Percentiles rank a stretch among this genome's conserved stretches.
These are phyloP conservation scores for Aspergillus flavus DNA, from an alignment of 2,329 filamentous ascomycete species.

Conservation along the genomic window DNA sequence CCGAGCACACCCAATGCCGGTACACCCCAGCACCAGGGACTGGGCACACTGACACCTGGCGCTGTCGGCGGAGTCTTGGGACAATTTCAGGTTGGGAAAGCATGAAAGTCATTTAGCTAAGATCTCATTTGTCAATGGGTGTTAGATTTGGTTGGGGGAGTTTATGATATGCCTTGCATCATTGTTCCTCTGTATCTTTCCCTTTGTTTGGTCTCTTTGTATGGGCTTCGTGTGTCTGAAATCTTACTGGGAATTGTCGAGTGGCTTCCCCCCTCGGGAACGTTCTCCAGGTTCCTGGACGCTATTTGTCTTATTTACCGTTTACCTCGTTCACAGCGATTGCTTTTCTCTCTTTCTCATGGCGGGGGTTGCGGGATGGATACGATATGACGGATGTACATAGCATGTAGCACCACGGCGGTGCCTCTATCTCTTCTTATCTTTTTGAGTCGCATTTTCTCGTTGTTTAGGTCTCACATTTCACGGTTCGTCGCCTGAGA, in stretches of 20 bases:
- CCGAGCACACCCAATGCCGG: slow-evolving; percentile 71
- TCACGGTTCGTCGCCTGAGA: slow-evolving; percentile 25
- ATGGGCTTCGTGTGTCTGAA: slow-evolving; percentile 15
- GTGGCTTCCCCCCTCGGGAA: not conserved
- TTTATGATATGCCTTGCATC: slow-evolving; percentile 12
- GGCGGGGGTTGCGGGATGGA: slow-evolving; percentile 21
- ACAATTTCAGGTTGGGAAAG: slow-evolving; percentile 56
- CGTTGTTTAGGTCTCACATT: slow-evolving; percentile 20
- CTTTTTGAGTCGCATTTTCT: slow-evolving; percentile 28
- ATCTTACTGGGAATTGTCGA: not conserved
- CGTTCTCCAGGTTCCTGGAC: not conserved
- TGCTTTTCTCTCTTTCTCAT: slow-evolving; percentile 12
- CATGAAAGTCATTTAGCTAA: slow-evolving; percentile 21
- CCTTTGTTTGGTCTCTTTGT: slow-evolving; percentile 11
- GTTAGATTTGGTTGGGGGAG: slow-evolving; percentile 19
- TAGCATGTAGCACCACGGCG: slow-evolving; percentile 29
- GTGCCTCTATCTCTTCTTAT: slow-evolving; percentile 15
- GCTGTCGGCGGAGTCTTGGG: slow-evolving; percentile 76
- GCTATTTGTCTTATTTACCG: slow-evolving; percentile 8
- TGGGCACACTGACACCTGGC: slow-evolving; percentile 73
- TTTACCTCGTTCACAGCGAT: not conserved
- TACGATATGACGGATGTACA: slow-evolving; percentile 43
- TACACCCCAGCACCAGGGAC: slow-evolving; percentile 53
- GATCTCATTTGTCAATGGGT: slow-evolving; percentile 10
- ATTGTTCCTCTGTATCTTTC: slow-evolving; percentile 11